A percentile compares a stretch with the other conserved stretches of the same genome.
These are phyloP conservation scores for Radiomyces spectabilis DNA, from an alignment of 192 early-diverging fungal genomes.

Conservation along the genomic window DNA sequence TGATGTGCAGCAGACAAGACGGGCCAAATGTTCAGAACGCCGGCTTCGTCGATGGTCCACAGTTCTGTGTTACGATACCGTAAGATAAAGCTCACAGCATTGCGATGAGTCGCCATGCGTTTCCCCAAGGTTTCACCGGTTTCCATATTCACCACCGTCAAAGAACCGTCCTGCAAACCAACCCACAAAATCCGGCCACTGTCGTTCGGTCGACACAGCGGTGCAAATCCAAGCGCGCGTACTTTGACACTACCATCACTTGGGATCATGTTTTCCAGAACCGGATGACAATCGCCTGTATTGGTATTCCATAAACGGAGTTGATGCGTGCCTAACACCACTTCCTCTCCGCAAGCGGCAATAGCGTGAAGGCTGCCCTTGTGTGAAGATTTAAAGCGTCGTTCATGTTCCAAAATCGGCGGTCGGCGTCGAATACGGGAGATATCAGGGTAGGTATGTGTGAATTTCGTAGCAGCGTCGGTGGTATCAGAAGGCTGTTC, in stretches of 20 bases:
- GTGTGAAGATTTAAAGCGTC: slow-evolving; percentile 34
- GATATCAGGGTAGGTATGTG: slow-evolving; percentile 41
- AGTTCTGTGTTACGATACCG: slow-evolving; percentile 39
- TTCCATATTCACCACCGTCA: slow-evolving; percentile 44
- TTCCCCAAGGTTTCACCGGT: slow-evolving; percentile 30
- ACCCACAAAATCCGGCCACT: slow-evolving; percentile 62
- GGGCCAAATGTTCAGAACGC: slow-evolving; percentile 50
- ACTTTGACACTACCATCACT: slow-evolving; percentile 33
- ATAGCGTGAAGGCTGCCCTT: slow-evolving; percentile 37
- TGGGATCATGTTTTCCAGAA: slow-evolving; percentile 37
- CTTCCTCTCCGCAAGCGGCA: slow-evolving; percentile 39
- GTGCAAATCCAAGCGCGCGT: slow-evolving; percentile 40
- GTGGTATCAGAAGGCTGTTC: no score
- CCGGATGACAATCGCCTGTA: slow-evolving; percentile 37
- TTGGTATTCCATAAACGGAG: slow-evolving; percentile 35
- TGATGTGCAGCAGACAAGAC: neutral
- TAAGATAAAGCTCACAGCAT: slow-evolving; percentile 47
- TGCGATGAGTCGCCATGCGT: slow-evolving; percentile 33
- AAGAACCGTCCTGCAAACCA: slow-evolving; percentile 51
- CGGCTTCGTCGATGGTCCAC: slow-evolving; percentile 65
- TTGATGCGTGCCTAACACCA: slow-evolving; percentile 36
- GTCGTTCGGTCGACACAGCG: slow-evolving; percentile 37
- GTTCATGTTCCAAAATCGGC: slow-evolving; percentile 32
- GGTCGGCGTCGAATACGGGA: slow-evolving; percentile 52
- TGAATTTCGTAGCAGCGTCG: no score